phyloP scores from a whole-genome alignment of 164 flowering plant genomes.

The Kalanchoe fedtschenkoi region DNA sequence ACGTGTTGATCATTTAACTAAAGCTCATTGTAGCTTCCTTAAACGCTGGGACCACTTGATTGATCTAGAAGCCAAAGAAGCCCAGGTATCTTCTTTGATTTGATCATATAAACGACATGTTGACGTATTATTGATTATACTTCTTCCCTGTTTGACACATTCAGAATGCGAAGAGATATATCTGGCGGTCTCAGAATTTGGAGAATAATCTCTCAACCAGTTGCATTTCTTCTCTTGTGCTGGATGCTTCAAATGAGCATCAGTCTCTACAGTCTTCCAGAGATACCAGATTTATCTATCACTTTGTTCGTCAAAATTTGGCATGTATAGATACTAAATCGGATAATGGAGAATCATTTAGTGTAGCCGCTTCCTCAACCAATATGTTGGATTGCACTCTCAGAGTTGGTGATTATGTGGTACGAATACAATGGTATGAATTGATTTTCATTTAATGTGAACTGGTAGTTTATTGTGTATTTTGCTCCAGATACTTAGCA shows the following conservation, averaged over 20 bases:
- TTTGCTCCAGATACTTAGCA: slow-evolving; percentile 52
- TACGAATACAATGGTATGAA: slow-evolving; percentile 16
- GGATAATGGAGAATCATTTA: slow-evolving; percentile 15
- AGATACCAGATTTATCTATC: slow-evolving; percentile 49
- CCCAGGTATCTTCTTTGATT: slow-evolving; percentile 31
- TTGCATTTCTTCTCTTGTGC: slow-evolving; percentile 53
- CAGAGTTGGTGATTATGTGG: slow-evolving; percentile 83
- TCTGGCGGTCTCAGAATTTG: slow-evolving; percentile 33
- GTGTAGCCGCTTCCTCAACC: slow-evolving; percentile 15
- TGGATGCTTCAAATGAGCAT: slow-evolving; percentile 43
- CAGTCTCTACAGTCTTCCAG: slow-evolving; percentile 20
- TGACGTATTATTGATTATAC: not conserved
- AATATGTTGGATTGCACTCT: slow-evolving; percentile 39
- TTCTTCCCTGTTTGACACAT: slow-evolving; percentile 4
- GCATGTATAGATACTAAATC: slow-evolving; percentile 9
- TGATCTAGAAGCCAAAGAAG: slow-evolving; percentile 83
- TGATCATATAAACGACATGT: not conserved
- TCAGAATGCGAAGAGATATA: slow-evolving; percentile 45
- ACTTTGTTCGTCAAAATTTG: slow-evolving; percentile 42
- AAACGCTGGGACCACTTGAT: slow-evolving; percentile 74
- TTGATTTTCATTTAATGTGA: not conserved
- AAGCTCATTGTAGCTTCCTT: slow-evolving; percentile 53
- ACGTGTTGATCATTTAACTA: slow-evolving; percentile 48
- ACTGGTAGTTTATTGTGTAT: slow-evolving; percentile 7
- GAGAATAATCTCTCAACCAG: slow-evolving; percentile 21